These are phyloP conservation scores for Ilex paraguariensis DNA, from an alignment of 305 asterid species.

Conservation along the genomic window DNA sequence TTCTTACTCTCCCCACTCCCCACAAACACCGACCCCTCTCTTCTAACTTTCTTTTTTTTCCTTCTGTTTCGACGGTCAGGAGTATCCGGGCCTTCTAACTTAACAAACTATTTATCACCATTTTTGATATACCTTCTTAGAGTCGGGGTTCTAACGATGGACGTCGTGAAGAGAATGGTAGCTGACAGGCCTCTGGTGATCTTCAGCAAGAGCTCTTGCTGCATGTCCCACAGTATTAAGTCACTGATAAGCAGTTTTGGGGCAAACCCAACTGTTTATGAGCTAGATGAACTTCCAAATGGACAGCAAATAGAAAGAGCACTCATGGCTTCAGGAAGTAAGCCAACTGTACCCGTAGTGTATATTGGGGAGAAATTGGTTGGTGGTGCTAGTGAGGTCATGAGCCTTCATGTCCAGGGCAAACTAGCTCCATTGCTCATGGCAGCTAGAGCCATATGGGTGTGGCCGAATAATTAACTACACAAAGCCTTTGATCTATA, in stretches of 20 bases:
- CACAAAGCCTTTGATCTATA: too few relatives aligned
- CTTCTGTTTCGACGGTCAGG: too few relatives aligned
- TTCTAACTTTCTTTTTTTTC: too few relatives aligned
- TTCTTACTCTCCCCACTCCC: too few relatives aligned
- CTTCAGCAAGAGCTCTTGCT: conserved; percentile 66
- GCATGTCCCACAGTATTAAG: conserved; percentile 65
- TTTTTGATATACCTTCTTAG: too few relatives aligned
- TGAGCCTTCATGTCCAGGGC: conserved; percentile 58
- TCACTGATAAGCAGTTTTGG: conserved; percentile 22
- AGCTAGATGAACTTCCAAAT: conserved; percentile 59
- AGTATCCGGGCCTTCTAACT: too few relatives aligned
- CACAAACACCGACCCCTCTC: too few relatives aligned
- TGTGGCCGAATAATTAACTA: conserved; percentile 13
- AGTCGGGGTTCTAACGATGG: conserved; percentile 24
- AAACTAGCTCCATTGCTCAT: conserved; percentile 30
- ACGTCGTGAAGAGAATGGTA: conserved; percentile 38
- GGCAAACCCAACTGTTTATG: conserved; percentile 35
- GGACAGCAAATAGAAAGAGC: conserved; percentile 57
- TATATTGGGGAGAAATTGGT: conserved; percentile 55
- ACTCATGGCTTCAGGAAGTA: conserved; percentile 29
- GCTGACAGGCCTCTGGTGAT: conserved; percentile 67
- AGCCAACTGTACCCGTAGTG: conserved; percentile 49
- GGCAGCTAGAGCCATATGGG: conserved; percentile 62
- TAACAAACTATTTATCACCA: too few relatives aligned
- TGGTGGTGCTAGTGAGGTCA: conserved; percentile 69